phyloP scores from a whole-genome alignment of 495 filamentous ascomycete species.

The Bacidia rubella region DNA sequence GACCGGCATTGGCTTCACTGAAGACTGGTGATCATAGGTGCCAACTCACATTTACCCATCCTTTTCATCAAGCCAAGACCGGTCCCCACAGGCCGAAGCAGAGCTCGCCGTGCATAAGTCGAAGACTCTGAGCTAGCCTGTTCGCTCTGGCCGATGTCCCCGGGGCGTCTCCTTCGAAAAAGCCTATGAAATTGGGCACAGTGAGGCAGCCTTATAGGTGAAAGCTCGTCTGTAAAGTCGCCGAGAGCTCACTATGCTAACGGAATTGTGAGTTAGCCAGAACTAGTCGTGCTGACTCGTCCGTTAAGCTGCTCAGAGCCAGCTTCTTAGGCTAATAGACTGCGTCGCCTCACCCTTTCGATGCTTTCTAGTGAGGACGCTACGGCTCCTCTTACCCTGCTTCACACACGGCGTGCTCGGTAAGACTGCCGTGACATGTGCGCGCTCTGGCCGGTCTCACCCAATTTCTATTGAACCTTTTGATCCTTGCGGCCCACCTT shows the following conservation, averaged over 20 bases:
- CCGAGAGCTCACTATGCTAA: background rate
- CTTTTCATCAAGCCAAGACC: background rate
- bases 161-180: background rate
- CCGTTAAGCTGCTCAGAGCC: background rate
- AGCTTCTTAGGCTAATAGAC: background rate
- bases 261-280: background rate
- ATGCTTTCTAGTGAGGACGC: background rate
- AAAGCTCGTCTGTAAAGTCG: background rate
- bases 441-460: background rate
- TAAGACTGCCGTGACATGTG: background rate
- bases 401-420: background rate
- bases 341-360: background rate
- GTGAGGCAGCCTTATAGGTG: background rate
- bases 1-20: background rate
- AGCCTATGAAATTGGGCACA: background rate
- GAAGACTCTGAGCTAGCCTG: background rate
- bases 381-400: background rate
- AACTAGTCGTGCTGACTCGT: background rate
- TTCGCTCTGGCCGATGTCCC: background rate
- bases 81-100: background rate
- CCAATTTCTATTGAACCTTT: too few relatives aligned
- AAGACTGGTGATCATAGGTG: background rate
- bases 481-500: background rate
- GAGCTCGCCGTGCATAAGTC: background rate
- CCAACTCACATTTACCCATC: background rate